Percentiles rank a stretch among this genome's conserved stretches.
phyloP scores from a whole-genome alignment of 2,329 filamentous ascomycete species.

The Nemania bipapillata region DNA sequence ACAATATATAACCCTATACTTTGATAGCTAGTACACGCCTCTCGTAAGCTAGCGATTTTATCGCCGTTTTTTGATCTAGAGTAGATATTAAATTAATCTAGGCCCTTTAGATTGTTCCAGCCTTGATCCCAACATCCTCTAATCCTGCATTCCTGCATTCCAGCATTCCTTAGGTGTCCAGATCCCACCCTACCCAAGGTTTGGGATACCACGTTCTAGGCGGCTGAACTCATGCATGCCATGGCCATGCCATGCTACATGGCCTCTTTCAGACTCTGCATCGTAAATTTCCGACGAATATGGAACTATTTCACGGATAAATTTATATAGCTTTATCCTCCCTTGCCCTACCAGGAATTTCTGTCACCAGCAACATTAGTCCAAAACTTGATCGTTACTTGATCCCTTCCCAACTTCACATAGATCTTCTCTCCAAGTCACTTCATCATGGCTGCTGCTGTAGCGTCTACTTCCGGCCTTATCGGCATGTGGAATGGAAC shows the following conservation, averaged over 20 bases:
- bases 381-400: no score
- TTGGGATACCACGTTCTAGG: slow-evolving; percentile 18
- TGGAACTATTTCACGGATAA: slow-evolving; percentile 22
- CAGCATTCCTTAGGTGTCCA: slow-evolving; percentile 35
- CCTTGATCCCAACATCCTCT: slow-evolving; percentile 23
- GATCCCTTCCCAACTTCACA: not conserved
- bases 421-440: slow-evolving; percentile 1
- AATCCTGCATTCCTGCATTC: slow-evolving; percentile 19
- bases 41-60: not conserved
- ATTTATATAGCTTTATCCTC: slow-evolving; percentile 31
- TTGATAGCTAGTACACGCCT: not conserved
- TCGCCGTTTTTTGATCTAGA: not conserved
- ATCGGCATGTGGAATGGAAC: slow-evolving; percentile 50
- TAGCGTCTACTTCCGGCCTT: slow-evolving; percentile 43
- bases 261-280: not conserved
- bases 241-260: not conserved
- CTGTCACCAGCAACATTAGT: slow-evolving; percentile 8
- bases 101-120: slow-evolving; percentile 8
- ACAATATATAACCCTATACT: slow-evolving; percentile 11
- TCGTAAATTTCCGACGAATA: not conserved
- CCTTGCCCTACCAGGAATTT: slow-evolving; percentile 6
- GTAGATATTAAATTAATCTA: slow-evolving; percentile 1
- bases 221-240: slow-evolving; percentile 14
- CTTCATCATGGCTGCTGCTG: slow-evolving; percentile 44
- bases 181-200: slow-evolving; percentile 27